phyloP scores from a whole-genome alignment of 805 yeast species.

The Wickerhamomyces ciferrii region DNA sequence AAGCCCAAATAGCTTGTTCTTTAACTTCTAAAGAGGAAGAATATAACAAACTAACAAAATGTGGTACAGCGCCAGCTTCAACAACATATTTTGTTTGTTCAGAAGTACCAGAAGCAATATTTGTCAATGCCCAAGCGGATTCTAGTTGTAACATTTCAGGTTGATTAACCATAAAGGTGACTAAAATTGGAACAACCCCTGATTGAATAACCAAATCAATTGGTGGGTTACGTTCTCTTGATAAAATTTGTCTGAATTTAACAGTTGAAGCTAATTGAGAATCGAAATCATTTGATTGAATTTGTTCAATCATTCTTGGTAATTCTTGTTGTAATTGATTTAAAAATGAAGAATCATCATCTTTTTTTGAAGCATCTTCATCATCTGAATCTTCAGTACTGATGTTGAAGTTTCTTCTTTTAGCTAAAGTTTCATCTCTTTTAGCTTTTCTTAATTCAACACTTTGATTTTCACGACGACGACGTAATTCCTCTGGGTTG shows the following conservation, averaged over 20 bases:
- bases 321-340: constrained; percentile 57
- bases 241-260: constrained; percentile 86
- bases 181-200: constrained; percentile 91
- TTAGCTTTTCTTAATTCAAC: constrained; percentile 94
- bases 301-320: constrained; percentile 80
- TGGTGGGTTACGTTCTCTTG: constrained; percentile 95
- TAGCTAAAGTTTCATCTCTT: constrained; percentile 90
- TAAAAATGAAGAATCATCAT: constrained; percentile 36
- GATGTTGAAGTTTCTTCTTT: constrained; percentile 76
- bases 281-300: constrained; percentile 71
- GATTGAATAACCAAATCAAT: constrained; percentile 88
- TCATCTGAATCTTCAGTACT: constrained; percentile 49
- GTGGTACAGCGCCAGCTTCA: constrained; percentile 90
- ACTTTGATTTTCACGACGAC: constrained; percentile 96
- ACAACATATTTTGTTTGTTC: constrained; percentile 89
- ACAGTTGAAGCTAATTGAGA: constrained; percentile 84
- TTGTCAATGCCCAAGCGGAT: constrained; percentile 99
- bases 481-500: constrained; percentile 92
- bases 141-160: constrained; percentile 90
- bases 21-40: constrained; percentile 86
- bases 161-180: constrained; percentile 75
- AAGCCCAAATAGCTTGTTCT: constrained; percentile 99
- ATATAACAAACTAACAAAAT: constrained; percentile 75
- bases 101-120: constrained; percentile 91
- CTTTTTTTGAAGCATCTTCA: constrained; percentile 26